phyloP scores from a whole-genome alignment of 768 basidiomycete species.

The Boletus coccyginus region DNA sequence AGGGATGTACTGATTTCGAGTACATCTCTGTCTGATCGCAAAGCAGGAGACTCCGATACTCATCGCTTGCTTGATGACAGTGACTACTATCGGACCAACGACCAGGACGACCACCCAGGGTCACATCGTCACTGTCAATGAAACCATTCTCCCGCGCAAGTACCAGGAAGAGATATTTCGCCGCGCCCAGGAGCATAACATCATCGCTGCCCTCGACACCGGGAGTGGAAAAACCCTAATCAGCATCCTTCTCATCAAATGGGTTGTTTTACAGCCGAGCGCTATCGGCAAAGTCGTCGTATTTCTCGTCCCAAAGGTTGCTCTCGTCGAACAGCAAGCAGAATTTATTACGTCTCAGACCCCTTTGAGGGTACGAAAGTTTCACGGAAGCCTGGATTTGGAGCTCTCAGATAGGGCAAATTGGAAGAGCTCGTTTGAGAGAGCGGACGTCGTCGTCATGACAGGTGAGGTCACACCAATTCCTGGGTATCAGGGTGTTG shows the following conservation, averaged over 20 bases:
- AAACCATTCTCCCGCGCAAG: constrained; percentile 44
- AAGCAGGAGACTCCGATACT: constrained; percentile 12
- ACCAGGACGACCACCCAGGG: constrained; percentile 24
- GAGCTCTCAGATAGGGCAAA: constrained; percentile 62
- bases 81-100: constrained; percentile 15
- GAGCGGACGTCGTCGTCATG: constrained; percentile 79
- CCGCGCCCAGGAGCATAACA: constrained; percentile 48
- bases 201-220: constrained; percentile 59
- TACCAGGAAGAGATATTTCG: constrained; percentile 58
- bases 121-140: constrained; percentile 31
- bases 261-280: constrained; percentile 54
- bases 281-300: constrained; percentile 60
- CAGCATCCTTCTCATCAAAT: constrained; percentile 67
- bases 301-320: constrained; percentile 83
- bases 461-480: constrained; percentile 52
- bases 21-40: constrained; percentile 6
- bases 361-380: constrained; percentile 61
- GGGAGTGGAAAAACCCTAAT: constrained; percentile 64
- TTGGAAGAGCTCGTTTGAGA: constrained; percentile 64
- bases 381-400: constrained; percentile 70
- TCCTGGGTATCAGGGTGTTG: neutral
- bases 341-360: constrained; percentile 64
- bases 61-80: constrained; percentile 24
- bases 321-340: constrained; percentile 81
- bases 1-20: constrained; percentile 25